Percentiles rank a stretch among this genome's conserved stretches.
These are phyloP conservation scores for Penicillium dipodomyicola DNA, from an alignment of 495 filamentous ascomycete species.

Conservation along the genomic window DNA sequence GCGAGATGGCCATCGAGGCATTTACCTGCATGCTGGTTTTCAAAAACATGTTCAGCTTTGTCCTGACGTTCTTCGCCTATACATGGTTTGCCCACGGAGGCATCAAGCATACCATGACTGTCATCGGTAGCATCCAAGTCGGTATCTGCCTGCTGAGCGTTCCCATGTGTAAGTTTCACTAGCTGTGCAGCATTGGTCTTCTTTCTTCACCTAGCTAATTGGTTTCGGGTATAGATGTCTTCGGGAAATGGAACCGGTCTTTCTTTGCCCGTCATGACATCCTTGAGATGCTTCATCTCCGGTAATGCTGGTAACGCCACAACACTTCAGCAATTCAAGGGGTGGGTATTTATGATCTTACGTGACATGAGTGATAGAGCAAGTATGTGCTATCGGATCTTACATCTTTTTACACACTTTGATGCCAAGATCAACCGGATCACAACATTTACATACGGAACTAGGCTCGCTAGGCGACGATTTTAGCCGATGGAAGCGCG, in stretches of 20 bases:
- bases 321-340: too few relatives aligned
- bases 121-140: slow-evolving; percentile 72
- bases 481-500: background rate
- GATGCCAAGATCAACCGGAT: background rate
- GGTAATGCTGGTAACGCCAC: slow-evolving; percentile 19
- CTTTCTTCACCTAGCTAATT: background rate
- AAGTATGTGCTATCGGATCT: background rate
- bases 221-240: slow-evolving; percentile 56
- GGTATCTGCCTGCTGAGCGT: slow-evolving; percentile 69
- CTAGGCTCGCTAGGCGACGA: background rate
- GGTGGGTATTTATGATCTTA: background rate
- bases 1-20: slow-evolving; percentile 80
- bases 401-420: background rate
- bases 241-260: slow-evolving; percentile 72
- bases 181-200: background rate
- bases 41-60: slow-evolving; percentile 91
- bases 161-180: slow-evolving; percentile 66
- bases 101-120: slow-evolving; percentile 63
- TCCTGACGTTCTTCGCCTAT: slow-evolving; percentile 76
- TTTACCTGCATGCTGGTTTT: slow-evolving; percentile 91
- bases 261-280: slow-evolving; percentile 72
- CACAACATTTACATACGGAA: background rate
- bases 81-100: slow-evolving; percentile 67
- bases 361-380: background rate
- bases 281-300: slow-evolving; percentile 53